phyloP scores from a whole-genome alignment of 2,329 filamentous ascomycete genomes.

The Ustilaginoidea virens region DNA sequence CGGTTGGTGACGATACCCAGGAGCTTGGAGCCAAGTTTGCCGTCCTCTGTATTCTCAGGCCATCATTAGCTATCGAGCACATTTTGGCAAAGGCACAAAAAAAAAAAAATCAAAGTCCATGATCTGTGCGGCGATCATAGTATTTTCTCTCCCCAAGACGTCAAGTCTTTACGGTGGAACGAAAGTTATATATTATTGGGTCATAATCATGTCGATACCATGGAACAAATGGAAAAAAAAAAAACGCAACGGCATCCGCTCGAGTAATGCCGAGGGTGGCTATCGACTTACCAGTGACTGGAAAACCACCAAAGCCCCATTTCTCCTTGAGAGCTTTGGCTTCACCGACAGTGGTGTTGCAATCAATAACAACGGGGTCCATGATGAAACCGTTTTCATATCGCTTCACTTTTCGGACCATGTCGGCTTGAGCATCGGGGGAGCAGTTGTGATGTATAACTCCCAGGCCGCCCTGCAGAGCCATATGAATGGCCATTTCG shows the following conservation, averaged over 20 bases:
- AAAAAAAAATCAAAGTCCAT: constrained; percentile 5
- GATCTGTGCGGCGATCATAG: constrained; percentile 16
- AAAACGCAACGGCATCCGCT: too few species aligned
- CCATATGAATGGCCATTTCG: constrained; percentile 98
- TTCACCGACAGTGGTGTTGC: constrained; percentile 76
- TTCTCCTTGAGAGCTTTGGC: constrained; percentile 88
- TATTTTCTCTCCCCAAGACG: constrained; percentile 62
- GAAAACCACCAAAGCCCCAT: constrained; percentile 97
- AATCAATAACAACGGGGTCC: constrained; percentile 84
- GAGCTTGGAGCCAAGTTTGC: constrained; percentile 87
- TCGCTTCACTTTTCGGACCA: constrained; percentile 98
- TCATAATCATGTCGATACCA: constrained; percentile 58
- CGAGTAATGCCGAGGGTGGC: constrained; percentile 8
- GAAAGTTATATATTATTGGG: constrained; percentile 87
- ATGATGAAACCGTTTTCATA: constrained; percentile 99
- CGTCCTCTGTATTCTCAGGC: constrained; percentile 80
- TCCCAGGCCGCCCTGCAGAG: constrained; percentile 72
- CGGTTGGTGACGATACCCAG: constrained; percentile 95
- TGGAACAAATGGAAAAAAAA: too few species aligned
- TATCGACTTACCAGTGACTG: constrained; percentile 75
- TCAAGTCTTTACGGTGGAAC: constrained; percentile 93
- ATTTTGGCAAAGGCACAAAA: too few species aligned
- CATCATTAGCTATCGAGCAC: too few species aligned
- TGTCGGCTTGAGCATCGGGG: constrained; percentile 91
- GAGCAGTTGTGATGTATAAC: constrained; percentile 99